These are phyloP conservation scores for Coccomyxa subellipsoidea DNA, from an alignment of 163 green algal species.

Conservation along the genomic window DNA sequence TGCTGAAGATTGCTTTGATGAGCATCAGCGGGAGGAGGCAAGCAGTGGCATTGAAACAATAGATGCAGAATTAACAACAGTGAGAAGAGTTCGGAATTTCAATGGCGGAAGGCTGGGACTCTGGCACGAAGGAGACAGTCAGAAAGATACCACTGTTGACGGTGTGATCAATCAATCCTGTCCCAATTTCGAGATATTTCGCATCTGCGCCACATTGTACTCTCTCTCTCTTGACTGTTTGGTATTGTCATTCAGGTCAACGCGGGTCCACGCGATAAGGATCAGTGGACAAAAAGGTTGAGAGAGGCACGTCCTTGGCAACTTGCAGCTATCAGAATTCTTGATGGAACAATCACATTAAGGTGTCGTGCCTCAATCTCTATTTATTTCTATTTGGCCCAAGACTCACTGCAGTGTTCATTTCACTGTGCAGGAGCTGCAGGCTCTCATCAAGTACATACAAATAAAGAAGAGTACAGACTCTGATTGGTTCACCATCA, in stretches of 20 bases:
- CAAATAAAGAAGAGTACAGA: conserved; percentile 92
- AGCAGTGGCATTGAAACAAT: neutral
- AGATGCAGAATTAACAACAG: neutral
- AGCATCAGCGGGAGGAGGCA: neutral
- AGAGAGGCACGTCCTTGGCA: conserved; percentile 76
- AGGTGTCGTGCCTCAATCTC: neutral
- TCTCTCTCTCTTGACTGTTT: too few species aligned
- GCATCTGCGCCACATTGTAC: neutral
- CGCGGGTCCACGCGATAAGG: conserved; percentile 85
- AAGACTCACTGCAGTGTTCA: neutral
- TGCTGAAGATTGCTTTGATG: neutral
- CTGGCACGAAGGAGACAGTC: conserved; percentile 71
- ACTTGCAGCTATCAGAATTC: too few species aligned
- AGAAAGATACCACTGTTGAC: conserved; percentile 91
- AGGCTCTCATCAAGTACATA: conserved; percentile 70
- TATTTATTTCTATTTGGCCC: neutral
- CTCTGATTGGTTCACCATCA: conserved; percentile 96
- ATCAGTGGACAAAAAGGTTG: conserved; percentile 84
- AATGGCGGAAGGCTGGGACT: conserved; percentile 69
- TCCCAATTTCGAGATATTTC: neutral
- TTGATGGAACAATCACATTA: too few species aligned
- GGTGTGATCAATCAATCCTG: conserved; percentile 25
- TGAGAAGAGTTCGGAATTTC: neutral
- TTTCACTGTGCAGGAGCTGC: conserved; percentile 16
- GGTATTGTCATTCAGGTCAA: conserved; percentile 39